These are phyloP conservation scores for Hymenoscyphus salicellus DNA, from an alignment of 2,329 filamentous ascomycete species.

Conservation along the genomic window DNA sequence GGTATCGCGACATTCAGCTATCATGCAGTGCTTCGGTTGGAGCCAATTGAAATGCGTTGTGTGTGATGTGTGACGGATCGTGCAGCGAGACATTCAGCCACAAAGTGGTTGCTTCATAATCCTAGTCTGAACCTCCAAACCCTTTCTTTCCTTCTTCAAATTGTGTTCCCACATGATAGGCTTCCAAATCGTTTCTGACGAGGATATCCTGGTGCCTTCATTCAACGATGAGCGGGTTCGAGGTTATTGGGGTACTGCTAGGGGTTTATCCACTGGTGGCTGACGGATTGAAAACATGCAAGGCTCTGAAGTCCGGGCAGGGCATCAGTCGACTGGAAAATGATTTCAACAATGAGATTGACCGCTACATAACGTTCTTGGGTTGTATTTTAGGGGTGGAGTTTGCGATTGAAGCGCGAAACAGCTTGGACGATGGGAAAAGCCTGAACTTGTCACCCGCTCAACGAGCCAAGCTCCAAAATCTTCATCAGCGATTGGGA, in stretches of 20 bases:
- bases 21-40: no score
- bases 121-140: no score
- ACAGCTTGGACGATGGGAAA: background rate
- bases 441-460: background rate
- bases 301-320: background rate
- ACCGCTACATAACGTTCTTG: background rate
- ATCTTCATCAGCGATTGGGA: background rate
- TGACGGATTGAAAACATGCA: background rate
- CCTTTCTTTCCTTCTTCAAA: background rate
- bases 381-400: background rate
- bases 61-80: background rate
- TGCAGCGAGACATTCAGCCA: background rate
- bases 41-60: background rate
- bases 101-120: background rate
- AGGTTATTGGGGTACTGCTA: background rate
- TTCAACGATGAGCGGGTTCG: background rate
- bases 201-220: background rate
- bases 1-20: no score
- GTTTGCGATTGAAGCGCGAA: no score
- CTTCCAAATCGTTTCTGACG: background rate
- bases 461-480: background rate
- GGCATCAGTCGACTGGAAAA: background rate
- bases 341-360: background rate
- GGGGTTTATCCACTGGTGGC: background rate
- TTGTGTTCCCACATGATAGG: slow-evolving; percentile 1